phyloP scores from a whole-genome alignment of 1,284 basidiomycete genomes.

The Volvariella surrecta region DNA sequence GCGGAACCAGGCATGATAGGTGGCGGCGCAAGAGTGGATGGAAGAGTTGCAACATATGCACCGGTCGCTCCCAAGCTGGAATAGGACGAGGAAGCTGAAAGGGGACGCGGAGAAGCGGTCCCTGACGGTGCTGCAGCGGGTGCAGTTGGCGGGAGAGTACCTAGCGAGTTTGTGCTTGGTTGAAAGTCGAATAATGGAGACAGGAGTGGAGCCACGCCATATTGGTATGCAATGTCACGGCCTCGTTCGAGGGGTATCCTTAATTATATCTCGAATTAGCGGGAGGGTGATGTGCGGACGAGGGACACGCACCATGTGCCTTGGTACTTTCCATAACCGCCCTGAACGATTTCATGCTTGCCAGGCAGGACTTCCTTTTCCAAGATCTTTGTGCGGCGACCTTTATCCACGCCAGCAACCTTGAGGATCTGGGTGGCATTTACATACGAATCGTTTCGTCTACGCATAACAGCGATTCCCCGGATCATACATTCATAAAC shows the following conservation, averaged over 20 bases:
- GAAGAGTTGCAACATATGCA: constrained; percentile 34
- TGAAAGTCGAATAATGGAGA: constrained; percentile 89
- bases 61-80: constrained; percentile 30
- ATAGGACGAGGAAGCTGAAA: constrained; percentile 47
- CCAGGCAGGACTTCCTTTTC: constrained; percentile 97
- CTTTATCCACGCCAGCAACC: constrained; percentile 97
- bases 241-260: constrained; percentile 93
- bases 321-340: constrained; percentile 99
- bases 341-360: constrained; percentile 98
- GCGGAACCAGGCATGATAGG: constrained; percentile 78
- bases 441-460: constrained; percentile 88
- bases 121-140: constrained; percentile 43
- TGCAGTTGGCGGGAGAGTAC: constrained; percentile 27
- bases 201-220: constrained; percentile 79
- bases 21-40: constrained; percentile 58
- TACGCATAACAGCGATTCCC: constrained; percentile 97
- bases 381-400: constrained; percentile 91
- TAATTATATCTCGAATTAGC: constrained; percentile 11
- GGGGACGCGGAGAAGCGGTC: constrained; percentile 38
- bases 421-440: constrained; percentile 99
- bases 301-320: constrained; percentile 78
- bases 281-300: neutral
- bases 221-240: constrained; percentile 83
- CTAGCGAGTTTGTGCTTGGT: constrained; percentile 61
- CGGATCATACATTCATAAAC: constrained; percentile 97